phyloP scores from a whole-genome alignment of 2,329 filamentous ascomycete species.

The Escovopsis sp. region DNA sequence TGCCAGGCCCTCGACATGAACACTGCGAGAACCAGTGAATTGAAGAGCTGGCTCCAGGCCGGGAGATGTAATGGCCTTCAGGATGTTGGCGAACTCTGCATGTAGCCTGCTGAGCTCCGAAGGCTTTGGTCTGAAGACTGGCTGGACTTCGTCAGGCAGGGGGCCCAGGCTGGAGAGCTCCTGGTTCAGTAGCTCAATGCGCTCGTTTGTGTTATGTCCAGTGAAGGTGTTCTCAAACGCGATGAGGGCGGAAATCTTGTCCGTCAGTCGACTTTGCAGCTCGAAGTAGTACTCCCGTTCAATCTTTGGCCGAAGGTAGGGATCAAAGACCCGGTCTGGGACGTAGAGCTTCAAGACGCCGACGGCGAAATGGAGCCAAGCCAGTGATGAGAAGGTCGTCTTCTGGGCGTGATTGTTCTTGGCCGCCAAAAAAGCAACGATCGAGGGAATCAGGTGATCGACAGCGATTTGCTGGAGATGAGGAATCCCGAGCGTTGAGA shows the following conservation, averaged over 20 bases:
- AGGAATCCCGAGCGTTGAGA: constrained; percentile 14
- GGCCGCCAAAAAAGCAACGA: constrained; percentile 26
- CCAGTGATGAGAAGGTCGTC: constrained; percentile 30
- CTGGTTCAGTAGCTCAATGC: constrained; percentile 46
- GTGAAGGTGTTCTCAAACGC: constrained; percentile 53
- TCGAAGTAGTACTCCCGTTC: constrained; percentile 45
- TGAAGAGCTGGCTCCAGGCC: constrained; percentile 24
- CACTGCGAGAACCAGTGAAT: not conserved
- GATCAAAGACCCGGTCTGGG: constrained; percentile 76
- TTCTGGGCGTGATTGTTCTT: constrained; percentile 8
- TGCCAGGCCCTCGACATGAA: constrained; percentile 25
- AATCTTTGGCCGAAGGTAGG: constrained; percentile 50
- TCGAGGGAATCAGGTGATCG: constrained; percentile 30
- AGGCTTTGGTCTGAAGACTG: constrained; percentile 54
- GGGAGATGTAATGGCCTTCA: constrained; percentile 46
- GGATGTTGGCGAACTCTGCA: constrained; percentile 65
- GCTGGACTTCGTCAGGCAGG: constrained; percentile 46
- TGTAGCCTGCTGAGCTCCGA: constrained; percentile 62
- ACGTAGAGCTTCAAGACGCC: constrained; percentile 68
- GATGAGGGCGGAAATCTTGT: constrained; percentile 44
- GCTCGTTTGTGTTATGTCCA: constrained; percentile 52
- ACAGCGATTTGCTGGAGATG: constrained; percentile 24
- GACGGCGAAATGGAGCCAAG: constrained; percentile 64
- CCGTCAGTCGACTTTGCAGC: constrained; percentile 38
- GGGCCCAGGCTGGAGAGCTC: constrained; percentile 51